Evolutionary conservation across 2,329 filamentous ascomycete genomes (phyloP), one percentile per base, ranked within the genome.

Genomic region (Claviceps monticola): DNA sequence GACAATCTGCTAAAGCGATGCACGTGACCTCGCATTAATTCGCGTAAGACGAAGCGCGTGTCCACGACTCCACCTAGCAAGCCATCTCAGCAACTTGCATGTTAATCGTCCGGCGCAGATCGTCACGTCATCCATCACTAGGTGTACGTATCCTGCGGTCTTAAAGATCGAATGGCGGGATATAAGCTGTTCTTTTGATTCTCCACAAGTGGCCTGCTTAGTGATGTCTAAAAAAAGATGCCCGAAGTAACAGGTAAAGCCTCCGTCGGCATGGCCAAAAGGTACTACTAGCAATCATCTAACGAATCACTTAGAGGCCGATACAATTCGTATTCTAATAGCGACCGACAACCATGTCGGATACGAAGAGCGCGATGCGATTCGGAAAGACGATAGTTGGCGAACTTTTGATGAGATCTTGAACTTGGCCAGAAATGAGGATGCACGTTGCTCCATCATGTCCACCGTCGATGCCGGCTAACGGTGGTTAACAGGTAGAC

Each of bases 281-380:
- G 21, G 9, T 4, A 13, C 17, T 6, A 19, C 19, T 21, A 19
- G 45, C 34, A 43, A 38, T 39, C 16, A 49, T 26, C n/a, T 46
- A n/a, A 46, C 26, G 14, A 23, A 37, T 19, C 21, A 45, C 34
- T 42, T 26, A 76, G 75, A 72, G 51, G 69, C 86, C 59, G 88
- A 98, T 70, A 95, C 88, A 0, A 96, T 98, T 62, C 88, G 88
- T 57, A 93, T 98, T 58, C 82, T 98, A 39, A 78, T 98, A 54
- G 84, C 93, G 41, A 97, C 91, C 16, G 93, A 98, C 66, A 97
- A 94, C 60, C 93, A 98, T 84, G 93, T 98, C 55, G 93, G 93
- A 50, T 97, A 89, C 68, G 87, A 88, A 63, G 93, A 98, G 69
- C 83, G 90, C 60, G 90, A 98, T 66, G 80, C 88, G 1, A 86